phyloP scores from a whole-genome alignment of 495 filamentous ascomycete genomes.

The Durotheca rogersii region DNA sequence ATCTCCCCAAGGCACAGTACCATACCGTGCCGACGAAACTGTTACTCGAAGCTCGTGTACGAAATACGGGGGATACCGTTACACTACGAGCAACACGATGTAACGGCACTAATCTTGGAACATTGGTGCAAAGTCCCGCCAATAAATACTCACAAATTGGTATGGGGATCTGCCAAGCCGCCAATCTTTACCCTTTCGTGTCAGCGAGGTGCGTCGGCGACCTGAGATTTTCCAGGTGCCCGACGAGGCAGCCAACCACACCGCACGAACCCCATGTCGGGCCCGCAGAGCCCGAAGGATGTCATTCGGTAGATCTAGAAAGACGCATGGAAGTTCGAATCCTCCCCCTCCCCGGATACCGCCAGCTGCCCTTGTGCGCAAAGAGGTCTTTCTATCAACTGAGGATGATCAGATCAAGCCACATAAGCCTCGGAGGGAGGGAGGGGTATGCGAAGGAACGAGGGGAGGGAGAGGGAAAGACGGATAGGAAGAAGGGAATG shows the following conservation, averaged over 20 bases:
- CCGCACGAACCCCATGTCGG: neutral
- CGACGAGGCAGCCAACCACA: constrained; percentile 32
- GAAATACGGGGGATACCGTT: constrained; percentile 9
- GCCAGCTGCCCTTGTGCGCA: constrained; percentile 13
- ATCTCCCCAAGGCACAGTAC: neutral
- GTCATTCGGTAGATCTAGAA: constrained; percentile 30
- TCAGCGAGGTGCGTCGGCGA: constrained; percentile 22
- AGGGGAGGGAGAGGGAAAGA: too few relatives aligned
- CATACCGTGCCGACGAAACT: neutral
- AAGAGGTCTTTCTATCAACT: too few relatives aligned
- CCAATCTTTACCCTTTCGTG: constrained; percentile 17
- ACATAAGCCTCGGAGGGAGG: too few relatives aligned
- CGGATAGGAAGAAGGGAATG: too few relatives aligned
- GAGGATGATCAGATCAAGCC: too few relatives aligned
- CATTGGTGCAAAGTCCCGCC: constrained; percentile 19
- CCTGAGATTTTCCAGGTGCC: constrained; percentile 26
- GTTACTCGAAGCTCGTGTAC: constrained; percentile 9
- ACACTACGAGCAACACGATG: neutral
- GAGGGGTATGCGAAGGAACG: too few relatives aligned
- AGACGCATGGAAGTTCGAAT: constrained; percentile 25
- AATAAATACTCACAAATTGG: constrained; percentile 29
- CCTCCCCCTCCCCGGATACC: constrained; percentile 9
- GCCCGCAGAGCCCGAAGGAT: constrained; percentile 6
- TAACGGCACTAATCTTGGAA: constrained; percentile 9
- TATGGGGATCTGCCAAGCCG: neutral